Conservation (phyloP, 2,329 filamentous ascomycete genomes). For the Pyricularia sp. region DNA sequence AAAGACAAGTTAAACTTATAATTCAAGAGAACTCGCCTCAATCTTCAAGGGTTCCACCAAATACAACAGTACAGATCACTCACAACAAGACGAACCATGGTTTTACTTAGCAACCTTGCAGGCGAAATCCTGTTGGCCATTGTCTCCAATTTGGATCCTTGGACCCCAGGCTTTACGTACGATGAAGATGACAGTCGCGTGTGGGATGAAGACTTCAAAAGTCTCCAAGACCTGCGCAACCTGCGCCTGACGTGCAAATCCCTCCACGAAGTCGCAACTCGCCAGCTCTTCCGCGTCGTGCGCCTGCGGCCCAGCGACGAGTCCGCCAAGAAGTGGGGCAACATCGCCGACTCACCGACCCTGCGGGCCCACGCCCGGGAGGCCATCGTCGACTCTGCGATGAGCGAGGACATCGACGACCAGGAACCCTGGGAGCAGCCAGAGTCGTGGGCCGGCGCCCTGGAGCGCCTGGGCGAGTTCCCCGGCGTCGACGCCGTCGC, state of each 20-base stretch:
- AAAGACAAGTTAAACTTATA: neutral
- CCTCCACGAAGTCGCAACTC: neutral
- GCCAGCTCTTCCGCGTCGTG: neutral
- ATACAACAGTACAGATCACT: neutral
- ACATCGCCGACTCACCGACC: neutral
- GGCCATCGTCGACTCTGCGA: neutral
- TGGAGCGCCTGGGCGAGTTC: neutral
- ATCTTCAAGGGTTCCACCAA: neutral
- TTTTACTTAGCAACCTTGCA: neutral
- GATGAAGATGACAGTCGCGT: neutral
- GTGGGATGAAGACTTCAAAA: neutral
- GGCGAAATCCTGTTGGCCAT: neutral
- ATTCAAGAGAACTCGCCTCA: neutral
- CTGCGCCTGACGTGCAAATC: neutral
- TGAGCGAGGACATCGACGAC: neutral
- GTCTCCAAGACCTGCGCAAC: neutral
- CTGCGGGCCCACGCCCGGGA: neutral
- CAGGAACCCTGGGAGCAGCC: neutral
- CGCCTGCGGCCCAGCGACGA: neutral
- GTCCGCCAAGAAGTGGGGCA: neutral
- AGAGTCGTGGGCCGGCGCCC: neutral
- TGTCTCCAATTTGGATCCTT: neutral
- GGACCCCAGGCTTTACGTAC: neutral
- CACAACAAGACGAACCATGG: neutral
- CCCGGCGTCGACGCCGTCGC: neutral